A percentile compares a stretch with the other conserved stretches of the same genome.
These are phyloP conservation scores for Chaetomium sp. DNA, from an alignment of 2,329 filamentous ascomycete species.

Conservation along the genomic window DNA sequence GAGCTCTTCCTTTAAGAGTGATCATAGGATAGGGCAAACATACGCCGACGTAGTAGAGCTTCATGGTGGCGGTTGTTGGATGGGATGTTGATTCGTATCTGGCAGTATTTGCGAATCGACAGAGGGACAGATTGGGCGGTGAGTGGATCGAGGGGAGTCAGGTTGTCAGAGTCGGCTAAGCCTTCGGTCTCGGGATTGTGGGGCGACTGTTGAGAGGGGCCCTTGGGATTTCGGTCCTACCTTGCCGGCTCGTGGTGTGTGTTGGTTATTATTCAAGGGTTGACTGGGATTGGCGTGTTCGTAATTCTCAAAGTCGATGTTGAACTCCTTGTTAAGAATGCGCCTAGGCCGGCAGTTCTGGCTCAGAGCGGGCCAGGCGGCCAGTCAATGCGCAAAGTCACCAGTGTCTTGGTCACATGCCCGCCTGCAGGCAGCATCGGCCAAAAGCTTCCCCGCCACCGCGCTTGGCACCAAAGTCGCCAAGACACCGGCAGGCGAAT, in stretches of 20 bases:
- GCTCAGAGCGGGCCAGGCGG: too few species aligned
- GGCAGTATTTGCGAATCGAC: background rate
- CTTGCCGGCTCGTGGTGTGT: too few species aligned
- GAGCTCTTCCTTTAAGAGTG: background rate
- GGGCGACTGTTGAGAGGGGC: constrained; percentile 7
- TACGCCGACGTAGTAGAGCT: constrained; percentile 84
- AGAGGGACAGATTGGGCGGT: background rate
- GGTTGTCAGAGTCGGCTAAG: constrained; percentile 9
- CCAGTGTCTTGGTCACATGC: background rate
- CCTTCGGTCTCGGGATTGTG: constrained; percentile 13
- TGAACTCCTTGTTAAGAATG: too few species aligned
- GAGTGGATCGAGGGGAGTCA: constrained; percentile 4
- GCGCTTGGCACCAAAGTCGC: background rate
- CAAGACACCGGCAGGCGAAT: too few species aligned
- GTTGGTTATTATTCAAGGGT: too few species aligned
- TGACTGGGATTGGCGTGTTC: too few species aligned
- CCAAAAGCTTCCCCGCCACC: background rate
- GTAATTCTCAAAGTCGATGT: too few species aligned
- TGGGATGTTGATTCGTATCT: background rate
- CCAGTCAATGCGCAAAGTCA: too few species aligned
- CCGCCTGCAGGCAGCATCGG: background rate
- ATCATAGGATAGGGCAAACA: constrained; percentile 26
- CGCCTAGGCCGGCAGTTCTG: too few species aligned
- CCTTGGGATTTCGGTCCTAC: too few species aligned
- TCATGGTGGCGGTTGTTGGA: constrained; percentile 54